phyloP scores from a whole-genome alignment of 192 early-diverging fungal genomes.

The Lobosporangium transversale region DNA sequence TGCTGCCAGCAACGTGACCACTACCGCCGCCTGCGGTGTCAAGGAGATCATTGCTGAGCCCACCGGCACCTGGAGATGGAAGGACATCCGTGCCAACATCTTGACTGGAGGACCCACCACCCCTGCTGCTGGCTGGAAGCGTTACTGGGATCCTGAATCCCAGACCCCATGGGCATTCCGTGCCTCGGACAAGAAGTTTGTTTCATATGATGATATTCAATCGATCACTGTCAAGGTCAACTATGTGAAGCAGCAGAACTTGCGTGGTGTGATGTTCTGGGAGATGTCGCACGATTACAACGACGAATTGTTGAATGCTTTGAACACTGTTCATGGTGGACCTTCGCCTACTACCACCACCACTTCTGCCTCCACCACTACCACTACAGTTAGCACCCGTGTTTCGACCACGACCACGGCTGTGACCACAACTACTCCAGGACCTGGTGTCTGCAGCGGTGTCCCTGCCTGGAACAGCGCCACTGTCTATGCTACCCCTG shows the following conservation, averaged over 20 bases:
- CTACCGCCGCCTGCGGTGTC: not conserved
- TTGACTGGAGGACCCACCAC: constrained; percentile 31
- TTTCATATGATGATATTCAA: constrained; percentile 80
- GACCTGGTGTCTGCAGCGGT: constrained; percentile 15
- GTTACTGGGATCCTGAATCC: constrained; percentile 68
- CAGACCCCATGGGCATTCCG: constrained; percentile 81
- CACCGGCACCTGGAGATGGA: constrained; percentile 69
- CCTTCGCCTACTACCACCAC: not conserved
- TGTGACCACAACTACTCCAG: not conserved
- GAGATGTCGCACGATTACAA: constrained; percentile 40
- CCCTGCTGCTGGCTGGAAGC: constrained; percentile 58
- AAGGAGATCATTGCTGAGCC: not conserved
- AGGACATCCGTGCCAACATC: constrained; percentile 61
- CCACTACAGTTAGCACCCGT: not conserved
- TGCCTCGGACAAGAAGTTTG: constrained; percentile 61
- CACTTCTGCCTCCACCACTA: not conserved
- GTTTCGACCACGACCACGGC: not conserved
- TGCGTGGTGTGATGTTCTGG: constrained; percentile 77
- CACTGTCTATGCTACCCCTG: constrained; percentile 18
- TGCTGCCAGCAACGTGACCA: not conserved
- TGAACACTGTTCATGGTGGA: constrained; percentile 24
- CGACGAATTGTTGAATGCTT: constrained; percentile 16
- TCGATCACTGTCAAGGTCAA: constrained; percentile 70
- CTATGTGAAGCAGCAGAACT: constrained; percentile 50
- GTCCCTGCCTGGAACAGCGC: constrained; percentile 29